Base-by-base conservation (phyloP, 169 alveolate species). In the Cryptosporidium felis region DNA sequence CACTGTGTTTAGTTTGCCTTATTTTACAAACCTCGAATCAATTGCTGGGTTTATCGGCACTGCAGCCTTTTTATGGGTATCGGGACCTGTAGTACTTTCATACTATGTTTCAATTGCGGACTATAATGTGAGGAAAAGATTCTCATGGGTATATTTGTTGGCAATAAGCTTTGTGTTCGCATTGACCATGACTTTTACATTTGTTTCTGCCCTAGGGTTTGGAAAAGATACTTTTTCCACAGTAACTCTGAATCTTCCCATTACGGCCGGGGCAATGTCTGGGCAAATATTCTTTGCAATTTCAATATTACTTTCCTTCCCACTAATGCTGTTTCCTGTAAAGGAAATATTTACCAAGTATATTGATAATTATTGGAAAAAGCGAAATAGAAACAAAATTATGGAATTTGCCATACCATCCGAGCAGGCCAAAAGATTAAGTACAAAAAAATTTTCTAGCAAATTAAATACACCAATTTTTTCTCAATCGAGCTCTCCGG, bases 51-150 rank as follows among this genome's bases (percentile, higher is more conserved):
- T 67, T 14, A 45, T 51, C 16, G 82, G 82, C 0, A 67, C 65
- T 14, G 82, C 66, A 5, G 82, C 82, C 0, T 67, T 67, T 49
- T 28, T 67, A 26, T 67, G 82, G 82, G 82, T 67, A 30, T 67
- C 82, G 30, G 82, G 82, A 5, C 82, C 82, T 8, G 82, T 67
- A 14, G 82, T 51, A n/a, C 21, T 67, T 10, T 67, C 82, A 18
- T 67, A 67, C 18, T 67, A 67, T 49, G 82, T 67, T 1, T 67
- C 82, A 46, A 49, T 67, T 34, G 65, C 65, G 16, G 82, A 67
- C 14, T 26, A 49, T 18, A 16, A 67, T 34, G 51, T 65, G 10
- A 46, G 65, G 8, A 67, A 16, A 4, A 67, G 26, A 30, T 67
- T 67, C 26, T 18, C 18, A 5, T 67, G 82, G 66, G 51, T 67